Percentiles rank a stretch among this genome's conserved stretches.
phyloP scores from a whole-genome alignment of 2,329 filamentous ascomycete species.

The Hypoxylon sp. region DNA sequence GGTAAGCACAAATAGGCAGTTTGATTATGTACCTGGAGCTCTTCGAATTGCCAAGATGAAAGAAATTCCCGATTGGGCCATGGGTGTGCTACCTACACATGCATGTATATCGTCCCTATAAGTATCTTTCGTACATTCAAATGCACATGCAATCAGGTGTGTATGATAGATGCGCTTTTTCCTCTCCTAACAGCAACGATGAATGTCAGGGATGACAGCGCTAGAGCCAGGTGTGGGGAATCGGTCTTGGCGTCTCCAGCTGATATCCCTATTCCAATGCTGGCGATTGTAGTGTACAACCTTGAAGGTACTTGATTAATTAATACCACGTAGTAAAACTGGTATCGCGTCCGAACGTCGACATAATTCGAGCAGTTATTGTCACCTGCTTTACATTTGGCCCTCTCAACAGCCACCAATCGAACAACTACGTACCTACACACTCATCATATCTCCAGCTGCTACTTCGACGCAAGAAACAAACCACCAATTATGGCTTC shows the following conservation, averaged over 20 bases:
- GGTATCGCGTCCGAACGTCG: slow-evolving; percentile 8
- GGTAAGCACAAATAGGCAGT: too few relatives aligned
- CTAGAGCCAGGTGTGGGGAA: slow-evolving; percentile 26
- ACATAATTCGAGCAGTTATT: neutral
- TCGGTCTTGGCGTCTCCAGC: slow-evolving; percentile 32
- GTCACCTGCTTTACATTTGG: neutral
- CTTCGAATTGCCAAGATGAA: too few relatives aligned
- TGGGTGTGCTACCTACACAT: neutral
- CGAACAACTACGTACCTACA: slow-evolving; percentile 5
- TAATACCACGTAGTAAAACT: slow-evolving; percentile 34
- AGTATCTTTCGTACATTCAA: too few relatives aligned
- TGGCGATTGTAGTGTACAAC: slow-evolving; percentile 24
- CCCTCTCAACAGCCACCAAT: neutral
- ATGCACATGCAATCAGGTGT: too few relatives aligned
- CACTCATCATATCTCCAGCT: slow-evolving; percentile 3
- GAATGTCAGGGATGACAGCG: slow-evolving; percentile 12
- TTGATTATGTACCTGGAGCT: too few relatives aligned
- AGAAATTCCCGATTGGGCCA: neutral
- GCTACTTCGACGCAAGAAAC: slow-evolving; percentile 26
- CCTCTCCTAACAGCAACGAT: neutral
- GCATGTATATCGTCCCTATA: too few relatives aligned
- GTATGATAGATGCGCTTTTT: too few relatives aligned
- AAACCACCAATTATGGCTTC: slow-evolving; percentile 63
- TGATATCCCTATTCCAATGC: slow-evolving; percentile 36
- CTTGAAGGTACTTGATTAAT: slow-evolving; percentile 15